Evolutionary conservation across 2,329 filamentous ascomycete species (phyloP).

Genomic region (Xylariaceae sp.): DNA sequence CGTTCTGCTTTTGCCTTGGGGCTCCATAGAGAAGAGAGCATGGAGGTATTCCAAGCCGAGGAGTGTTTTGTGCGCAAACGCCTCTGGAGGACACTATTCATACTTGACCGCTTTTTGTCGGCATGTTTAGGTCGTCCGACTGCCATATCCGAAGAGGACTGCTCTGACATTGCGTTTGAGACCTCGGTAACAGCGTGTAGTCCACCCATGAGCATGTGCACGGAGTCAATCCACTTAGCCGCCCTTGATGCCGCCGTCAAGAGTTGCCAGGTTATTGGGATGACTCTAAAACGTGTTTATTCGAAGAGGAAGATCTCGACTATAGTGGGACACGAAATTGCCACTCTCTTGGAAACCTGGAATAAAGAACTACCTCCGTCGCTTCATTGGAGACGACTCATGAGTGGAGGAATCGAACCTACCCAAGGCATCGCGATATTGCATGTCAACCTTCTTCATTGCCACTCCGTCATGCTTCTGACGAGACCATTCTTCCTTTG

Average conservation of each 20-base stretch:
- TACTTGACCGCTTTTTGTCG: conserved; percentile 59
- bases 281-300: conserved; percentile 56
- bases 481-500: conserved; percentile 60
- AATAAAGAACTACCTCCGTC: conserved; percentile 42
- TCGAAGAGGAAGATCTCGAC: conserved; percentile 55
- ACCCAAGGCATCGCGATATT: conserved; percentile 54
- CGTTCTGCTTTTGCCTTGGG: conserved; percentile 58
- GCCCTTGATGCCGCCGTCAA: conserved; percentile 51
- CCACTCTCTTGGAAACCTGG: conserved; percentile 49
- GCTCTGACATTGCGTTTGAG: conserved; percentile 45
- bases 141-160: conserved; percentile 58
- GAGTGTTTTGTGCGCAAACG: conserved; percentile 48
- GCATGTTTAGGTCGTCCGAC: conserved; percentile 58
- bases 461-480: conserved; percentile 57
- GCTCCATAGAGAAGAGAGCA: conserved; percentile 56
- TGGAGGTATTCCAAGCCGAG: conserved; percentile 45
- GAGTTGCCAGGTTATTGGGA: conserved; percentile 53
- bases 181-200: conserved; percentile 4
- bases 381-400: conserved; percentile 48
- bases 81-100: conserved; percentile 59
- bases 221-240: conserved; percentile 29
- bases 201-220: conserved; percentile 11
- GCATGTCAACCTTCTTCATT: conserved; percentile 57
- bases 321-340: conserved; percentile 52
- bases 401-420: conserved; percentile 36